Evolutionary conservation across 345 rosid species (phyloP), one percentile per base, ranked within the genome.

Genomic region (Arabidopsis thaliana): DNA sequence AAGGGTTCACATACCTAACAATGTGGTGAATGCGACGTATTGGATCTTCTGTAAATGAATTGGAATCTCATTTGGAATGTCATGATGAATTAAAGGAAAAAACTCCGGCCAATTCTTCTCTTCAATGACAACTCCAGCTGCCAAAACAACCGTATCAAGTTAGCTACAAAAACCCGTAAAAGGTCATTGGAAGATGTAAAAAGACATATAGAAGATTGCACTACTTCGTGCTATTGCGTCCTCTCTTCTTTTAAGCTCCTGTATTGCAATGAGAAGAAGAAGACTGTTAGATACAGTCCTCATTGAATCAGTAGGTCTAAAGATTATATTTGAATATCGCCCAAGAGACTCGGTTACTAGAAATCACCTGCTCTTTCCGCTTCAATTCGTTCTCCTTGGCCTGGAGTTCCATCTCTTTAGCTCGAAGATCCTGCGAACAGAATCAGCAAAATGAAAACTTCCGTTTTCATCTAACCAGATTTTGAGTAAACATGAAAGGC

Each of bases 101-200:
- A 85, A 85, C 23, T 94, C 93, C 1, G 99, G 99, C 97, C 97
- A 96, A 49, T 96, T 96, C 85, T 93, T 93, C 77, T 87, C 97
- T 79, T 96, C 97, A 48, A 93, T 82, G 65, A 89, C 86, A 82
- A 93, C 84, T 79, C 99, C 99, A 80, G 93, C 99, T 96, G 88
- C 82, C 75, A 78, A 81, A 78, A 72, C 44, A 66, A 79, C 73
- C 65, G 36, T 51, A 59, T 55, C 69, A 24, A 62, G 65, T 32
- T 63, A 53, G 73, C 33, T 63, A 67, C 58, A 30, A 42, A 45
- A 63, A 20, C 13, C 57, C 10, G 11, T 13, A 25, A 66, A 36
- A 66, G 44, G 67, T 25, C 67, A 58, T 7, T 59, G 64, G 48
- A 63, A 57, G 48, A n/a, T 60, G 60, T 59, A 22, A 50, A 30